Percentiles rank a stretch among this genome's conserved stretches.
Conservation (phyloP, 495 filamentous ascomycete genomes). For the Hyaloscypha variabilis region DNA sequence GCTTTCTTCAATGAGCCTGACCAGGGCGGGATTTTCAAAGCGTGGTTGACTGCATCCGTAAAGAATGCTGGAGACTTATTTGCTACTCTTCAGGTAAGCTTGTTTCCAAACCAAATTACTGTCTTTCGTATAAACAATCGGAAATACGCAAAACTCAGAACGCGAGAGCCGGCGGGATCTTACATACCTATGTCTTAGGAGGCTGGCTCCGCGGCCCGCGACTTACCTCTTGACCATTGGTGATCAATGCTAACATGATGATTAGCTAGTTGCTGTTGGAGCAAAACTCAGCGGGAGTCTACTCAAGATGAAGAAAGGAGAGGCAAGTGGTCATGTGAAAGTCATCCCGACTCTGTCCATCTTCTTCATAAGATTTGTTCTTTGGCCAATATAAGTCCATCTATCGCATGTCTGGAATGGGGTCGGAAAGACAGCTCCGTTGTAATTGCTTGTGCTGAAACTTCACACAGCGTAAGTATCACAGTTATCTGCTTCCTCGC, state of each 20-base stretch:
- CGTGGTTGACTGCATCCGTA: slow-evolving; percentile 68
- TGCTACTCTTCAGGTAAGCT: slow-evolving; percentile 67
- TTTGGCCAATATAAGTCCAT: slow-evolving; percentile 60
- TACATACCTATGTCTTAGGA: too few relatives aligned
- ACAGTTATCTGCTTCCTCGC: slow-evolving; percentile 61
- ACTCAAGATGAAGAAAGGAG: slow-evolving; percentile 54
- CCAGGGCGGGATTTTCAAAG: slow-evolving; percentile 67
- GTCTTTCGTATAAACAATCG: too few relatives aligned
- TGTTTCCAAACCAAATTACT: too few relatives aligned
- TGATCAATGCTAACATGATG: too few relatives aligned
- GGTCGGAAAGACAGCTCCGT: background rate
- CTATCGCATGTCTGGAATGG: background rate
- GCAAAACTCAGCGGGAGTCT: slow-evolving; percentile 61
- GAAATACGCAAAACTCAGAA: too few relatives aligned
- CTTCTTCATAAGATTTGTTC: slow-evolving; percentile 48
- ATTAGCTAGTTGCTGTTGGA: slow-evolving; percentile 71
- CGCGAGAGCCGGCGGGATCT: too few relatives aligned
- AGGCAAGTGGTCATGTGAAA: slow-evolving; percentile 43
- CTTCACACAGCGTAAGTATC: slow-evolving; percentile 49
- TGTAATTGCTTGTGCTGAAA: slow-evolving; percentile 1
- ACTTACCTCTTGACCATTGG: too few relatives aligned
- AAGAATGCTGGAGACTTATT: slow-evolving; percentile 71
- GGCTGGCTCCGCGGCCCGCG: too few relatives aligned
- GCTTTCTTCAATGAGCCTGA: slow-evolving; percentile 64
- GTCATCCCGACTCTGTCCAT: slow-evolving; percentile 53